phyloP scores from a whole-genome alignment of 1,284 basidiomycete species.

The Leucocoprinus gongylophorus region DNA sequence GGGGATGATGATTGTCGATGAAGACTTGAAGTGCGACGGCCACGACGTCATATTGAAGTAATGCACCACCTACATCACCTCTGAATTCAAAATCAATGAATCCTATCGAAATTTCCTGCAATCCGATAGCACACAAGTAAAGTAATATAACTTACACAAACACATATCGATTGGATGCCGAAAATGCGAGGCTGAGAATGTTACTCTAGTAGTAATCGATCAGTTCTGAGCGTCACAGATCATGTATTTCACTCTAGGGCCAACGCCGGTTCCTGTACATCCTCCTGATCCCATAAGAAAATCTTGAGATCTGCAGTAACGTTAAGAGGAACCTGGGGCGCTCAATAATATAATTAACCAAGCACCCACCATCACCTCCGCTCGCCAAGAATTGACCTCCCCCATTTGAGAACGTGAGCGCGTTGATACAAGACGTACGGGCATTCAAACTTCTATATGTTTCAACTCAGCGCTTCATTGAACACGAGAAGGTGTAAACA shows the following conservation, averaged over 20 bases:
- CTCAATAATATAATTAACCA: not conserved
- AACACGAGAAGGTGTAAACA: too few relatives aligned
- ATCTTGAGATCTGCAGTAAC: constrained; percentile 48
- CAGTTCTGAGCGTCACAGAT: not conserved
- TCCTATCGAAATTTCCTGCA: not conserved
- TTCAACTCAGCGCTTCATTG: not conserved
- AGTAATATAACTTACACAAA: constrained; percentile 46
- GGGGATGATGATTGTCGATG: too few relatives aligned
- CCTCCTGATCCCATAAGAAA: constrained; percentile 62
- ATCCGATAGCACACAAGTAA: not conserved
- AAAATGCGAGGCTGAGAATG: constrained; percentile 64
- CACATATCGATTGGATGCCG: constrained; percentile 52
- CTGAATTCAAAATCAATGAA: constrained; percentile 28
- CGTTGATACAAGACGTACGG: constrained; percentile 69
- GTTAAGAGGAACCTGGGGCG: not conserved
- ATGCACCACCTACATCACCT: constrained; percentile 52
- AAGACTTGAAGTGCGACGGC: too few relatives aligned
- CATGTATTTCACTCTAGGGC: constrained; percentile 36
- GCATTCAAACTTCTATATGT: constrained; percentile 44
- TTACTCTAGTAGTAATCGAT: constrained; percentile 39
- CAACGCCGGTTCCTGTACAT: constrained; percentile 40
- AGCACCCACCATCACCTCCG: constrained; percentile 63
- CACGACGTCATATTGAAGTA: constrained; percentile 64
- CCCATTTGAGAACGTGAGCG: constrained; percentile 53
- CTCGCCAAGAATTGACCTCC: constrained; percentile 66